These are phyloP conservation scores for Lolium rigidum DNA, from an alignment of 176 grass and related monocot species.

Conservation along the genomic window DNA sequence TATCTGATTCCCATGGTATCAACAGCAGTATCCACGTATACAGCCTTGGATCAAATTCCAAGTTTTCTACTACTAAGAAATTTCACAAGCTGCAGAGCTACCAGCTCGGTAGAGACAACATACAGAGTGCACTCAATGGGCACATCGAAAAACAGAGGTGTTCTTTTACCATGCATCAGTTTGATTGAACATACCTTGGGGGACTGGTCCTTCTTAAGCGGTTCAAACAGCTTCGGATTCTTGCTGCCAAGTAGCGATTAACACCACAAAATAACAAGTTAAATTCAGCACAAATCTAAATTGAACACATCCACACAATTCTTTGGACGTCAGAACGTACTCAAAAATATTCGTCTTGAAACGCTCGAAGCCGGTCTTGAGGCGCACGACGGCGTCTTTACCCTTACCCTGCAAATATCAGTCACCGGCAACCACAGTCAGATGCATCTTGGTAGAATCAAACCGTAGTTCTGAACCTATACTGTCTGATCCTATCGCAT, in stretches of 20 bases:
- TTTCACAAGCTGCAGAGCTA: background rate
- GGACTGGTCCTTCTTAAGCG: conserved; percentile 29
- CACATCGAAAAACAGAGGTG: background rate
- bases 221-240: conserved; percentile 26
- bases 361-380: conserved; percentile 51
- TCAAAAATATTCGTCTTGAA: conserved; percentile 52
- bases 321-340: conserved; percentile 31
- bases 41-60: background rate
- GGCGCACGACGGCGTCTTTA: conserved; percentile 35
- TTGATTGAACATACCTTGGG: conserved; percentile 41
- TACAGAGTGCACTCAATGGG: background rate
- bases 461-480: background rate
- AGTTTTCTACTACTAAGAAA: background rate
- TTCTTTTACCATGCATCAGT: background rate
- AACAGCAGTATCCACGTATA: conserved; percentile 17
- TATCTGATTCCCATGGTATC: background rate
- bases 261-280: background rate
- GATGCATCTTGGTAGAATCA: background rate
- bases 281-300: background rate
- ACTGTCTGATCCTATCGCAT: background rate
- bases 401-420: conserved; percentile 50
- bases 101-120: background rate
- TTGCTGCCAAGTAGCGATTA: conserved; percentile 13
- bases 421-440: background rate
- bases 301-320: background rate